A percentile compares a stretch with the other conserved stretches of the same genome.
Evolutionary conservation across 148 eudicot genomes (phyloP).

Genomic region (Silene conica): DNA sequence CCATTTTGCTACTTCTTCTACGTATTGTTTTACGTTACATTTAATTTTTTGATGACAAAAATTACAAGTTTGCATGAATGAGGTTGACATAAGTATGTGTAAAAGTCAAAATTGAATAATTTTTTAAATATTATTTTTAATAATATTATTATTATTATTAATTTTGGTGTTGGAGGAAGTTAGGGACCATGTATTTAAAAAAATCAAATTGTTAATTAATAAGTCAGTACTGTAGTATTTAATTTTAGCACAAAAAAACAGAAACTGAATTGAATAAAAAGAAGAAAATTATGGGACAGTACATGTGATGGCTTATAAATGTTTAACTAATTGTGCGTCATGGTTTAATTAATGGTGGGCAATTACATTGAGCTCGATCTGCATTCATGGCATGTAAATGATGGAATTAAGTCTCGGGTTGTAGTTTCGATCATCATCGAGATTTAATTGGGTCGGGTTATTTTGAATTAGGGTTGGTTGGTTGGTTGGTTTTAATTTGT

Average conservation of each 20-base stretch:
- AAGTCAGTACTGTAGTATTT: conserved; percentile 2
- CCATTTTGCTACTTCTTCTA: conserved; percentile 18
- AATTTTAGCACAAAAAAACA: conserved; percentile 15
- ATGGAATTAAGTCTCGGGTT: no score
- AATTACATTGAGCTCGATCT: conserved; percentile 16
- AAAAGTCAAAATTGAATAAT: conserved; percentile 21
- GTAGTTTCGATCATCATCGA: no score
- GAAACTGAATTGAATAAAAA: neutral
- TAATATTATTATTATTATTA: neutral
- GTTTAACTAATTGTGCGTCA: conserved; percentile 27
- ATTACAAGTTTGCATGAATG: conserved; percentile 30
- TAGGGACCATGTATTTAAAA: neutral
- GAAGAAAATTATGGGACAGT: conserved; percentile 20
- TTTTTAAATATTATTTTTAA: neutral
- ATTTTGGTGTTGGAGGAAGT: neutral
- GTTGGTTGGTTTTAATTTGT: no score
- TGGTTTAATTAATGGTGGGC: conserved; percentile 27
- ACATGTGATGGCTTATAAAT: conserved; percentile 34
- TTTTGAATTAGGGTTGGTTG: no score
- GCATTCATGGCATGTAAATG: conserved; percentile 8
- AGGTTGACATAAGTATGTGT: conserved; percentile 19
- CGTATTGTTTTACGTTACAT: neutral
- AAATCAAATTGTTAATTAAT: neutral
- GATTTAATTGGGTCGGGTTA: no score
- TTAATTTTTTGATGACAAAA: conserved; percentile 18